Evolutionary conservation across 257 asterid species (phyloP).

Genomic region (Capsicum baccatum): DNA sequence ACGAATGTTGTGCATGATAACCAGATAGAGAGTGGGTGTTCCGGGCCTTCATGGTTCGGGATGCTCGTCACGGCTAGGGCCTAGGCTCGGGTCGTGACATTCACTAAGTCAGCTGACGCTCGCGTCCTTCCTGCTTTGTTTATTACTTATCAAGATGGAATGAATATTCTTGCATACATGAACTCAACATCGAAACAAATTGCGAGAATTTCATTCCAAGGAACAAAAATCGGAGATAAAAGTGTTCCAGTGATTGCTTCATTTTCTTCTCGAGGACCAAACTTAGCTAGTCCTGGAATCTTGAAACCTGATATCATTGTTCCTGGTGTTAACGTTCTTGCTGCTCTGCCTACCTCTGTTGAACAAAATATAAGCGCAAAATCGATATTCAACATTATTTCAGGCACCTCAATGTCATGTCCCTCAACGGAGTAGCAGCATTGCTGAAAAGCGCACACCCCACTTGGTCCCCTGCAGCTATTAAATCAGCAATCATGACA

Average conservation of each 20-base stretch:
- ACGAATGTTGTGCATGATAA: too few species aligned
- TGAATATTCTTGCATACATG: slow-evolving; percentile 38
- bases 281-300: slow-evolving; percentile 44
- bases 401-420: slow-evolving; percentile 64
- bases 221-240: slow-evolving; percentile 49
- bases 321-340: slow-evolving; percentile 61
- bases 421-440: slow-evolving; percentile 57
- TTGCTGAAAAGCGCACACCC: slow-evolving; percentile 50
- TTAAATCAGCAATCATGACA: slow-evolving; percentile 63
- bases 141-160: slow-evolving; percentile 32
- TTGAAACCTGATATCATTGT: slow-evolving; percentile 70
- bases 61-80: too few species aligned
- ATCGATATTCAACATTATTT: slow-evolving; percentile 42
- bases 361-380: background rate
- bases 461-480: slow-evolving; percentile 57
- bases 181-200: slow-evolving; percentile 39
- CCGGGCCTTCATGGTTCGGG: too few species aligned
- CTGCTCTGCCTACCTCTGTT: slow-evolving; percentile 48
- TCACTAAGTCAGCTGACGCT: slow-evolving; percentile 30
- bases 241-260: slow-evolving; percentile 49
- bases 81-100: too few species aligned
- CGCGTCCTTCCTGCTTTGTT: slow-evolving; percentile 42
- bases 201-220: slow-evolving; percentile 42
- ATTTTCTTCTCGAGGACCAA: slow-evolving; percentile 65
- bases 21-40: too few species aligned